A percentile compares a stretch with the other conserved stretches of the same genome.
phyloP scores from a whole-genome alignment of 1,284 basidiomycete species.

The Rugosomyces carneus region DNA sequence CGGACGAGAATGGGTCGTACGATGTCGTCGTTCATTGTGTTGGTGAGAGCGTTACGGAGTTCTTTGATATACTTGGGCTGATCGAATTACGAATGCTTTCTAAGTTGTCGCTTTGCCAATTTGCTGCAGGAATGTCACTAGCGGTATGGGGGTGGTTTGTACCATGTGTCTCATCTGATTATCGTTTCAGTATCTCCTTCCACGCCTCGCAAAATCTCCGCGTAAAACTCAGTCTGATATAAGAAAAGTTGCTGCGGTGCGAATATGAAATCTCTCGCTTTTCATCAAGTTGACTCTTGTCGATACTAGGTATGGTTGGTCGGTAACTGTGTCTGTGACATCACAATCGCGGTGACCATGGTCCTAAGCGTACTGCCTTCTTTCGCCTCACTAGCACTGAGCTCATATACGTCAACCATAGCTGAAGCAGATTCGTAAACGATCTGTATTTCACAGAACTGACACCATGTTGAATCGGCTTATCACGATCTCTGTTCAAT shows the following conservation, averaged over 20 bases:
- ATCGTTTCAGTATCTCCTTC: not conserved
- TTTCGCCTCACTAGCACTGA: not conserved
- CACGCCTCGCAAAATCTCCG: not conserved
- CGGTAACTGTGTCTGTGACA: conserved; percentile 2
- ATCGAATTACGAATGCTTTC: not conserved
- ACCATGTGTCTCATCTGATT: not conserved
- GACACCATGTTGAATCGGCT: conserved; percentile 2
- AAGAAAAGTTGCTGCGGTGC: not conserved
- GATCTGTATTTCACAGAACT: not conserved
- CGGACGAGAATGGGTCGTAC: not conserved
- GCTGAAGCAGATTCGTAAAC: not conserved
- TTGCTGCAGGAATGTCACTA: not conserved
- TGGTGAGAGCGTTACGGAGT: not conserved
- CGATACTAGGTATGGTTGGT: not conserved
- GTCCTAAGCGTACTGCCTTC: not conserved
- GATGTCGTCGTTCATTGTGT: not conserved
- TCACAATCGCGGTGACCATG: conserved; percentile 4
- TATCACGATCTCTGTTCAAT: conserved; percentile 6
- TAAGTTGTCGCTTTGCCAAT: conserved; percentile 1
- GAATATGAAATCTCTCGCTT: not conserved
- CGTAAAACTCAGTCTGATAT: not conserved
- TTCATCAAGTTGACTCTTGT: too few species aligned
- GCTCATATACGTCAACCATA: not conserved
- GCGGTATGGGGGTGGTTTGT: not conserved
- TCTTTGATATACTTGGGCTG: not conserved